A percentile compares a stretch with the other conserved stretches of the same genome.
Conservation (phyloP, 805 yeast genomes). For the Ogataea salicorniae region DNA sequence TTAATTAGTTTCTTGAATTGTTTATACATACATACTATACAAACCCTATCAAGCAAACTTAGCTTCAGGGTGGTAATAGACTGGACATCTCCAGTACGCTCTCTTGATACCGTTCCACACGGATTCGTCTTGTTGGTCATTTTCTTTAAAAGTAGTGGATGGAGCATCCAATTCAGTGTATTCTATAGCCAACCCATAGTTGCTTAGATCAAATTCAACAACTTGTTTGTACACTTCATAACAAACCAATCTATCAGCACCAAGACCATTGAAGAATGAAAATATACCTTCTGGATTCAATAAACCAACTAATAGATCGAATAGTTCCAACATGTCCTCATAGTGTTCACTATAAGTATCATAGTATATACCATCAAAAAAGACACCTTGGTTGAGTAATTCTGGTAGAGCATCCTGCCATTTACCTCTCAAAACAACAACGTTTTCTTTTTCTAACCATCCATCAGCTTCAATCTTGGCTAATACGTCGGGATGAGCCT, state of each 20-base stretch:
- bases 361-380: constrained; percentile 86
- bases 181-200: constrained; percentile 69
- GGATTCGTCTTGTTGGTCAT: constrained; percentile 33
- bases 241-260: constrained; percentile 69
- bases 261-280: constrained; percentile 88
- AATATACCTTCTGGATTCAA: constrained; percentile 78
- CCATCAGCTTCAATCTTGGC: constrained; percentile 64
- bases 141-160: constrained; percentile 30
- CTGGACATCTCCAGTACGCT: constrained; percentile 65
- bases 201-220: constrained; percentile 71
- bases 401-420: constrained; percentile 83
- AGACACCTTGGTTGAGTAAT: constrained; percentile 59
- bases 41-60: constrained; percentile 29
- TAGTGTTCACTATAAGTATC: constrained; percentile 94
- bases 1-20: neutral
- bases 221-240: constrained; percentile 82
- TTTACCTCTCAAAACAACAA: constrained; percentile 75
- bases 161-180: constrained; percentile 49
- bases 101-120: constrained; percentile 61
- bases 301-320: constrained; percentile 76
- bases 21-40: neutral
- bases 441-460: constrained; percentile 74
- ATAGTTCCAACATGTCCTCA: constrained; percentile 78
- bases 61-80: constrained; percentile 62
- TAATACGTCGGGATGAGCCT: constrained; percentile 92